A percentile compares a stretch with the other conserved stretches of the same genome.
Evolutionary conservation across 345 rosid genomes (phyloP).

Genomic region (Citrus sp.): DNA sequence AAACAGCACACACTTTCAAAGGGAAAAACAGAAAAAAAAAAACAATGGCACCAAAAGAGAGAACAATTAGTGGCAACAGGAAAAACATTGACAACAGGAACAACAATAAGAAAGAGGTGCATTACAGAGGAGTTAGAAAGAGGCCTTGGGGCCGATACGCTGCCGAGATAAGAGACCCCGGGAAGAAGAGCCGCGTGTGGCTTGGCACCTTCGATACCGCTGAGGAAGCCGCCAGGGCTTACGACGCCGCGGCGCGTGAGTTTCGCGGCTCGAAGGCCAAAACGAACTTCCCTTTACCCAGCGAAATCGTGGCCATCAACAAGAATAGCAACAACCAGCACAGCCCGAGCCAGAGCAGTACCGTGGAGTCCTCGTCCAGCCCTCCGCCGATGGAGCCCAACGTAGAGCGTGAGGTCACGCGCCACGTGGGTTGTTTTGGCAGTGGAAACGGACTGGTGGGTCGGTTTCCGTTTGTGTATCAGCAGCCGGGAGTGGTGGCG

Average conservation of each 20-base stretch:
- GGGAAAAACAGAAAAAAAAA: too few relatives aligned
- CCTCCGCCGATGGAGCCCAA: conserved; percentile 26
- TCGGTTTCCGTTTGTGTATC: conserved; percentile 50
- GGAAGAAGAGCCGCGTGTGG: conserved; percentile 70
- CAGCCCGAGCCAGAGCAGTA: conserved; percentile 37
- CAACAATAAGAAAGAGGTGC: conserved; percentile 3
- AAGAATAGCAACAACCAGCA: conserved; percentile 14
- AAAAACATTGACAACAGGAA: neutral
- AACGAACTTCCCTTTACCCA: conserved; percentile 53
- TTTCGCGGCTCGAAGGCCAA: conserved; percentile 69
- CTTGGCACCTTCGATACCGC: conserved; percentile 70
- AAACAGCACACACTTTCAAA: neutral
- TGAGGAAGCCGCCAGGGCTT: conserved; percentile 65
- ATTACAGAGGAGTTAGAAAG: conserved; percentile 60
- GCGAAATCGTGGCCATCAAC: neutral
- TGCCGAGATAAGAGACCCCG: conserved; percentile 77
- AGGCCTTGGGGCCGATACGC: conserved; percentile 82
- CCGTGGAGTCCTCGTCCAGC: conserved; percentile 41
- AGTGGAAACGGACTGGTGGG: conserved; percentile 17
- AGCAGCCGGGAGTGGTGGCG: conserved; percentile 24
- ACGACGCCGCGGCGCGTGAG: conserved; percentile 59
- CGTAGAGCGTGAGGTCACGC: conserved; percentile 31
- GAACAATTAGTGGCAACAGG: neutral
- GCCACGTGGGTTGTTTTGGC: neutral
- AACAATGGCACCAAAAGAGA: conserved; percentile 8